Base-by-base conservation (phyloP, 163 green algal species). In the Scenedesmus sp. region DNA sequence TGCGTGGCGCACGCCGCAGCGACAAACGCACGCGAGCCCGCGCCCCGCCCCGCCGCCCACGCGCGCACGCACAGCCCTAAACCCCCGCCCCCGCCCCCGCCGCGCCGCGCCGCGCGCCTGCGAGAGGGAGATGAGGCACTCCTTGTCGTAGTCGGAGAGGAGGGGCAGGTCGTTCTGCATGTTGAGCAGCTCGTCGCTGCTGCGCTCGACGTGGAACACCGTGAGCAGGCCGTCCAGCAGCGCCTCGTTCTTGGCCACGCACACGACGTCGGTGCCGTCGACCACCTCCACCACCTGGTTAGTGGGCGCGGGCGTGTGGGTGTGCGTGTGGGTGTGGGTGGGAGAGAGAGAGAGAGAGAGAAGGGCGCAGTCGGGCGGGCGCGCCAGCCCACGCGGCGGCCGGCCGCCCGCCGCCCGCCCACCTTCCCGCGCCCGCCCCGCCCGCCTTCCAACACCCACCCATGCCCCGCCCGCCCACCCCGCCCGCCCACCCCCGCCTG, bases 191-290 rank as follows among this genome's bases (percentile, higher is more conserved):
- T 84, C 76, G 65, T 93, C 86, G 4, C 57, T 60, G 69, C 80
- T 89, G 47, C 93, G 83, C 86, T 97, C 93, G 4, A 88, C 89
- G 84, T 97, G 94, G 86, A 96, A 97, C 50, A 97, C 86, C 0
- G 89, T 96, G 22, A 97, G 87, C 80, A 97, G 84, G 47, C 94
- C 94, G 64, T 94, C 89, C 66, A 97, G 83, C 36, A 89, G 76
- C 1, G 88, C 88, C 44, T 90, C 89, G 64, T 94, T 96, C 62
- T 89, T 76, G 26, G 90, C 89, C 10, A 81, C 63, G 85, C 93
- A 97, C 2, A 89, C 47, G 1, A 97, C 90, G 14, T 94, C 90
- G 10, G 82, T 86, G 33, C 57, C 85, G 18, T 71, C 64, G 28
- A 77, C 53, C 64, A 77, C 71, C 29, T 70, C 70, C 18, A 72